Evolutionary conservation across 495 filamentous ascomycete species (phyloP).

Genomic region (Aspergillus baeticus): DNA sequence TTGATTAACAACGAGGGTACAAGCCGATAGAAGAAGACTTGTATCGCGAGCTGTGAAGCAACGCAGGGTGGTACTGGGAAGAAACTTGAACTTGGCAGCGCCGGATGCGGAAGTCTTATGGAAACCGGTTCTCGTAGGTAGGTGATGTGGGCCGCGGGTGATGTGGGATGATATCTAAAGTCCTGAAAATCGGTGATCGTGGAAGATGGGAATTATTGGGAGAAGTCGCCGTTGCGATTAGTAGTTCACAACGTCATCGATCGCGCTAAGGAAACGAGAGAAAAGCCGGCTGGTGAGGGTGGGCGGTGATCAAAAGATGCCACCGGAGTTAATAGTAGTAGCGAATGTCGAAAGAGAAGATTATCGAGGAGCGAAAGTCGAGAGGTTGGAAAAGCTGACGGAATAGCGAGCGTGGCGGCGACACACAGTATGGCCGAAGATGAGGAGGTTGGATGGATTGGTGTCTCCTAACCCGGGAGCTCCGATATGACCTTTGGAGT

Average conservation of each 20-base stretch:
- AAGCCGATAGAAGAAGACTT: slow-evolving; percentile 11
- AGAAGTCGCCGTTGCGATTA: slow-evolving; percentile 8
- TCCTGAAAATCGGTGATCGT: background rate
- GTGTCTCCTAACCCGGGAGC: slow-evolving; percentile 13
- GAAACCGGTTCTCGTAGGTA: background rate
- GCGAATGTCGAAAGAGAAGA: slow-evolving; percentile 18
- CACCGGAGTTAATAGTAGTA: slow-evolving; percentile 3
- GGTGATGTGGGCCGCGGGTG: background rate
- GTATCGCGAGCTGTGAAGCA: slow-evolving; percentile 20
- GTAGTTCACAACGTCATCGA: slow-evolving; percentile 21
- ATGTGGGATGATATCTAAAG: background rate
- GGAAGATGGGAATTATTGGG: slow-evolving; percentile 3
- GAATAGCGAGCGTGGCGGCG: slow-evolving; percentile 36
- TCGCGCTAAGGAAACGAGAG: slow-evolving; percentile 11
- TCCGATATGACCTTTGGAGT: slow-evolving; percentile 9
- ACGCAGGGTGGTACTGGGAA: slow-evolving; percentile 33
- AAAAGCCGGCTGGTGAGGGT: background rate
- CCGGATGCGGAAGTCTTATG: slow-evolving; percentile 42
- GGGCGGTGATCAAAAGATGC: slow-evolving; percentile 1
- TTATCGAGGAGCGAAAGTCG: slow-evolving; percentile 16
- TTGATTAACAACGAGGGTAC: slow-evolving; percentile 5
- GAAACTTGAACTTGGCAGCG: slow-evolving; percentile 35
- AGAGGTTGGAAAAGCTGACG: slow-evolving; percentile 7
- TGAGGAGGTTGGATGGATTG: slow-evolving; percentile 17
- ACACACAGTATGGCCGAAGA: slow-evolving; percentile 38